Evolutionary conservation across 768 basidiomycete genomes (phyloP), one percentile per base, ranked within the genome.

Genomic region (Lactifluus subvellereus): DNA sequence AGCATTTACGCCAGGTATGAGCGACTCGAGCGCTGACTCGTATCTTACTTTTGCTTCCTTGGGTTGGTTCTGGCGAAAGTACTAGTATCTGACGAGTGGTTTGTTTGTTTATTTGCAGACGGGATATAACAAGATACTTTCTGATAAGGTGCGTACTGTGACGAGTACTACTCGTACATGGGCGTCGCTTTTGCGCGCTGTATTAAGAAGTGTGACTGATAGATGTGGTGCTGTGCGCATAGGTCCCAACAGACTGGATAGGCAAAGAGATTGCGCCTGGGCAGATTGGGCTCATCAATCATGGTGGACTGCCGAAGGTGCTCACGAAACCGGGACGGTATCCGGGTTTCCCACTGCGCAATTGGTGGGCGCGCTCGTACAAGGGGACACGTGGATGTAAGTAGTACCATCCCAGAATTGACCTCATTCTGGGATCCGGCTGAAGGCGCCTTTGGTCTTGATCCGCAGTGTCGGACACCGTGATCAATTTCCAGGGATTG

Each of bases 341-440:
- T 68, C 89, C 91, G 22, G 77, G 80, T 0, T 85, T 85, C 71
- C 88, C 89, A 11, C 76, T 89, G 53, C 78, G 88, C 3, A 91
- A 91, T 65, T 91, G 90, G 90, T 91, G 89, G 88, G 89, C 89
- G 4, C 80, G 91, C 16, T 71, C 77, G n/a, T 92, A 84, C 82
- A 71, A 73, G 57, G 91, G 89, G 18, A 85, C 82, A 4, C 81
- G 80, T 70, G 88, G 89, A 69, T 72, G 88, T 88, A 70, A 67
- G 86, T 77, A 16, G 20, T 16, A 37, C 10, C 2, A 18, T 13
- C 6, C 2, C 20, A 5, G 4, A 3, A 18, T 3, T 3, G 6
- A 18, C 47, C 47, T 11, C 22, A 27, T 35, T 33, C 22, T 18
- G 38, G 48, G 40, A 11, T 6, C 10, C 30, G 55, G 35, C 42